Base-by-base conservation (phyloP, 2,329 filamentous ascomycete genomes). In the Fusarium gaditjirri region DNA sequence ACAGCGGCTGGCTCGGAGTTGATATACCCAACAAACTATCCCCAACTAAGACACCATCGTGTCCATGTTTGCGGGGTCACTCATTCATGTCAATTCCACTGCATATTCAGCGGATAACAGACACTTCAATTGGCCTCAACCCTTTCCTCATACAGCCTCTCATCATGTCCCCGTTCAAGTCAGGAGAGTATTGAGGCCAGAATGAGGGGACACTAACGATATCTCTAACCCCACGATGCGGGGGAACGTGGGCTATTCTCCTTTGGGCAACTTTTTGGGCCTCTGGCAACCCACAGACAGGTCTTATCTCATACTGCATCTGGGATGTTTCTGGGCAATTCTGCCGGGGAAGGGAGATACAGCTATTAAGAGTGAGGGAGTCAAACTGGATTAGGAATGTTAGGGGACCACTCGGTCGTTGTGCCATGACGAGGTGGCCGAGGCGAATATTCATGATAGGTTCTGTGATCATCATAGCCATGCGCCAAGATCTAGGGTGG, bases 241-340 rank as follows among this genome's bases (percentile, higher is more conserved):
- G 69, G 69, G 69, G 39, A 43, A 33, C 35, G 43, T 23, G 50
- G 12, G 36, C 70, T 64, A 71, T 47, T 35, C 70, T 67, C 25
- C 25, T 64, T 68, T 57, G 39, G 71, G 70, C 23, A 72, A 73
- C 31, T 71, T 73, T 73, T 71, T 61, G 21, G 70, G 38, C 65
- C 65, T 52, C 25, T 66, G 19, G 11, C 63, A 49, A 49, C 57
- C 55, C 62, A 35, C 55, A 36, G 14, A 23, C 25, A 41, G 49
- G 39, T 27, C 65, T 56, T 68, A 64, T 53, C 62, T 68, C n/a
- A 65, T 59, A 50, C 70, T 59, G 27, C 19, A 66, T 73, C 12
- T n/a, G 66, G 70, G 38, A 68, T 70, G 21, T 57, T 59, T 71
- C 44, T 49, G 31, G 61, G 53, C 46, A 61, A 52, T 36, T 55